Evolutionary conservation across 208 protist genomes (phyloP).

Genomic region (Lotmaria passim): DNA sequence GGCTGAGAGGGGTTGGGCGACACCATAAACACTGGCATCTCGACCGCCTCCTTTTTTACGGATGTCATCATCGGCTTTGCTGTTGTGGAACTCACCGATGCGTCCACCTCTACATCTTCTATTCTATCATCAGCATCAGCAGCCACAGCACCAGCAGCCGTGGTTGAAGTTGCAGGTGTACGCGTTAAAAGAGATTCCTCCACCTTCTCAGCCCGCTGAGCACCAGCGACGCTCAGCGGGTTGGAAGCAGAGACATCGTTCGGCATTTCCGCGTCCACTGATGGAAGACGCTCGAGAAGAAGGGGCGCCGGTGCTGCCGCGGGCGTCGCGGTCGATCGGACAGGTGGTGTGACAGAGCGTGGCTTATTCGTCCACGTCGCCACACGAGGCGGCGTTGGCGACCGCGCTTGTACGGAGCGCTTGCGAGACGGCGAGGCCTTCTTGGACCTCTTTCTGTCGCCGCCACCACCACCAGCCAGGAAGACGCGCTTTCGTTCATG

Average conservation of each 20-base stretch:
- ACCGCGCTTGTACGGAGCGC: not conserved
- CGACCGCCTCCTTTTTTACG: not conserved
- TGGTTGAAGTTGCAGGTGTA: not conserved
- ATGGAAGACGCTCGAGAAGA: not conserved
- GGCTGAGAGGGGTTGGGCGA: not conserved
- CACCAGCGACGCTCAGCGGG: not conserved
- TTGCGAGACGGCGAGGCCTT: not conserved
- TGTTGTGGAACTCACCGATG: not conserved
- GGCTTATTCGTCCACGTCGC: constrained; percentile 15
- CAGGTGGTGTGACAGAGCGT: not conserved
- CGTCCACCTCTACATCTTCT: too few species aligned
- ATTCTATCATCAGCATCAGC: too few species aligned
- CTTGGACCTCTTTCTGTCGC: not conserved
- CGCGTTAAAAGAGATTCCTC: not conserved
- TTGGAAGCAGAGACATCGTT: not conserved
- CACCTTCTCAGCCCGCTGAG: not conserved
- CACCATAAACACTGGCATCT: not conserved
- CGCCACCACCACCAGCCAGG: not conserved
- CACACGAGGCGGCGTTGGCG: not conserved
- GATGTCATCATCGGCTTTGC: not conserved
- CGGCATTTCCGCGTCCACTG: not conserved
- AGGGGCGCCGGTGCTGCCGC: not conserved
- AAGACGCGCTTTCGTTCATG: not conserved
- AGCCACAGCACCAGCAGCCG: too few species aligned
- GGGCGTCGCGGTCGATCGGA: not conserved